Base-by-base conservation (phyloP, 345 rosid species). In the Carallia brachiata region DNA sequence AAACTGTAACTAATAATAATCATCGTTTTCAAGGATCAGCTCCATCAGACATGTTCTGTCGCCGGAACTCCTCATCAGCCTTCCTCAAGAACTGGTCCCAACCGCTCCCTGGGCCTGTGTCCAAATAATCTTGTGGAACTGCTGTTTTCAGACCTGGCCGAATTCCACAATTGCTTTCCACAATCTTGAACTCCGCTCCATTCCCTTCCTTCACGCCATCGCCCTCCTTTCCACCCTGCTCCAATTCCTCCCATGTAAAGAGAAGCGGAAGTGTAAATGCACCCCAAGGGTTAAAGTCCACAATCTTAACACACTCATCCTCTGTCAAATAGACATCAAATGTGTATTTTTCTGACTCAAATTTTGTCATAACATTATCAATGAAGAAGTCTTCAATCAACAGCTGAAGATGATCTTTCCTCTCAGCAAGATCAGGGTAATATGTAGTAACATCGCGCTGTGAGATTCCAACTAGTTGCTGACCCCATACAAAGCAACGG, bases 201-300 rank as follows among this genome's bases (percentile, higher is more conserved):
- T 61, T 44, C 23, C 72, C n/a, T 7, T 68, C 90, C 50, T 73
- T 73, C 58, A 23, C 23, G n/a, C 37, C 76, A 30, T 61, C 39
- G n/a, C 72, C n/a, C 6, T 68, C 90, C 50, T 73, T 73, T 54
- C 48, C 39, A 7, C 47, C 3, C 66, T 67, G 66, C 81, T 89
- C 89, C 77, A 93, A 73, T 63, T 91, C 97, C 36, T 91, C 94
- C 97, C 96, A 87, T 1, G 85, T 81, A 72, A 81, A 91, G 68
- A n/a, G n/a, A 69, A 89, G 78, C 8, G 96, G 85, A 79, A 91
- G 82, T 0, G 96, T 91, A 59, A 87, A 89, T 6, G 83, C 90
- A 68, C 86, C 89, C 98, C 98, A 91, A 5, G 91, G 88, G 78
- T 91, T 93, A 71, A 93, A 93, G 81, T 93, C 98, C 61, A 91